These are phyloP conservation scores for Aspergillus fumigatus DNA, from an alignment of 2,329 filamentous ascomycete species.

Conservation along the genomic window DNA sequence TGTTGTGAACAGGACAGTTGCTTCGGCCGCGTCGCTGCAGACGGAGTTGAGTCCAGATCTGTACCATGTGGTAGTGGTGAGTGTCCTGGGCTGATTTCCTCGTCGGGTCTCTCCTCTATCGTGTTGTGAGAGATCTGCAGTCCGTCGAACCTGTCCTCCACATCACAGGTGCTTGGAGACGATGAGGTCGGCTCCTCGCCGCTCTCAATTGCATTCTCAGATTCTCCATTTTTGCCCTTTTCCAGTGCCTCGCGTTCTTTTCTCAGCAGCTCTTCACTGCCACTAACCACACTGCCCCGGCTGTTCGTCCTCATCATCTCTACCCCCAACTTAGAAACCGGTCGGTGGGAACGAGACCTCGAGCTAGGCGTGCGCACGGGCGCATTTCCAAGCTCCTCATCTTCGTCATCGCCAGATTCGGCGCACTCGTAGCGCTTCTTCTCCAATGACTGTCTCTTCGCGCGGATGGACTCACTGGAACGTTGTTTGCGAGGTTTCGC, in stretches of 20 bases:
- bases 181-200: slow-evolving; percentile 23
- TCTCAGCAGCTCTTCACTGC: slow-evolving; percentile 37
- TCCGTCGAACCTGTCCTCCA: slow-evolving; percentile 30
- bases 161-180: slow-evolving; percentile 14
- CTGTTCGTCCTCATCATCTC: slow-evolving; percentile 99
- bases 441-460: slow-evolving; percentile 71
- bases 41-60: slow-evolving; percentile 5
- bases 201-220: slow-evolving; percentile 14
- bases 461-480: slow-evolving; percentile 68
- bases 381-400: slow-evolving; percentile 73
- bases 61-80: slow-evolving; percentile 15
- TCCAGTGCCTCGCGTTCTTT: slow-evolving; percentile 33
- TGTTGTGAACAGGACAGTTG: slow-evolving; percentile 9
- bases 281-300: slow-evolving; percentile 68
- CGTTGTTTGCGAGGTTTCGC: slow-evolving; percentile 57
- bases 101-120: slow-evolving; percentile 24
- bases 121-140: slow-evolving; percentile 34
- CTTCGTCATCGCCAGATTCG: slow-evolving; percentile 91
- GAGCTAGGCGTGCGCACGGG: slow-evolving; percentile 49
- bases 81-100: slow-evolving; percentile 21
- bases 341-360: slow-evolving; percentile 52
- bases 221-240: slow-evolving; percentile 20
- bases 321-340: slow-evolving; percentile 83
- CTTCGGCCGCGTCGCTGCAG: slow-evolving; percentile 5
- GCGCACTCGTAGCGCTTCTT: slow-evolving; percentile 67